Base-by-base conservation (phyloP, 1,139 yeast species). In the Magnusiomyces paraingens region DNA sequence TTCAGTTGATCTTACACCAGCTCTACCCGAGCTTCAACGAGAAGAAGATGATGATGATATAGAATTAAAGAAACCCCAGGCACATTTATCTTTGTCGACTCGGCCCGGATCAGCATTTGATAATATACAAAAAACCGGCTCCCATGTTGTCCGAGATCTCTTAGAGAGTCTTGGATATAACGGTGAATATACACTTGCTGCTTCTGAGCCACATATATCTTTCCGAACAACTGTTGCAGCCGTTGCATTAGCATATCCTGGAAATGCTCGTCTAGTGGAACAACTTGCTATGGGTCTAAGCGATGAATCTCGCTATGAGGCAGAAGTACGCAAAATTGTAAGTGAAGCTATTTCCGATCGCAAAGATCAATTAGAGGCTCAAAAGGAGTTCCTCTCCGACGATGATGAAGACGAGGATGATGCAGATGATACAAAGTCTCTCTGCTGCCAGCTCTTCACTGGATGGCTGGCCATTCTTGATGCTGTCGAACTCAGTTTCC, bases 181-280 rank as follows among this genome's bases (percentile, higher is more conserved):
- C 65, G 94, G 84, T 0, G 93, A 86, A 38, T 91, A 87, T 64
- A 86, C 95, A 0, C 67, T 88, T 1, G 77, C 75, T 43, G 57
- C 58, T 10, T 73, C 69, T 1, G 50, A 40, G 11, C n/a, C 40
- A n/a, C n/a, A 12, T 1, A 77, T 77, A 6, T 87, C 95, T 5
- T 89, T 84, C 66, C 72, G 96, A 51, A 80, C 90, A 0, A 83
- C 83, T 57, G 82, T 91, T 2, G 96, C 90, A 0, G 66, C 89
- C 40, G 89, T 94, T 0, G 77, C 78, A 0, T 57, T 78, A 36
- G 29, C 14, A 32, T 17, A 12, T 14, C 38, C 47, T 22, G 56
- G 47, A 36, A 38, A 11, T 18, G 44, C 20, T 17, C 50, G 41
- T 42, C 39, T 36, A 35, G 36, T 53, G 14, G 38, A 38, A 26